Base-by-base conservation (phyloP, 2,329 filamentous ascomycete genomes). In the Phialophora tarda region DNA sequence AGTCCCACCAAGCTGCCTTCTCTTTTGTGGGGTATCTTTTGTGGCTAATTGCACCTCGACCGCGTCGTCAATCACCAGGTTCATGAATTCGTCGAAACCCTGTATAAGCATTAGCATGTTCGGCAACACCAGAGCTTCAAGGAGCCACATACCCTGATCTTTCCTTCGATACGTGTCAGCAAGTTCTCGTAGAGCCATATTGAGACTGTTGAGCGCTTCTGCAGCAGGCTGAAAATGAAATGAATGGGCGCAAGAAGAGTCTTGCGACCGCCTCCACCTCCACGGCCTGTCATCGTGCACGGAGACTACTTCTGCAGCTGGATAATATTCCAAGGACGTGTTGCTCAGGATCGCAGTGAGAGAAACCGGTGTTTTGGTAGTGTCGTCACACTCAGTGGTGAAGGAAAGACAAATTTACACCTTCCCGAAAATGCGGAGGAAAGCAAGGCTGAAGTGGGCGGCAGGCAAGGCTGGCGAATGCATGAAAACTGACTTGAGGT, bases 61-160 rank as follows among this genome's bases (percentile, higher is more conserved):
- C 32, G 95, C 95, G 74, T 99, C 93, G 76, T 99, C 95, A 72
- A 97, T 86, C 47, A 98, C 95, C 58, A 99, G 84, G 82, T 99
- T 99, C 93, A 99, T 97, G 82, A 98, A 99, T 80, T 99, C 95
- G 78, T 99, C 95, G 73, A 99, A 99, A 14, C 95, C 93, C 93
- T 97, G n/a, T 51, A 38, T 26, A 17, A 47, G 2, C 17, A 44
- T 71, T 63, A 73, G 70, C 48, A 54, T 47, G 44, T 61, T 41
- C 23, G n/a, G 23, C 55, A n/a, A n/a, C 12, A 53, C 64, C 32
- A 23, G 6, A 55, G 53, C 24, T 28, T 21, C 17, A 17, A 17
- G 24, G 2, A n/a, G 30, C 41, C 26, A 79, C 89, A 70, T 79
- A 96, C 94, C 75, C 95, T 88, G 72, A 99, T 97, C 82, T 94